phyloP scores from a whole-genome alignment of 345 rosid species.

The Turritis glabra region DNA sequence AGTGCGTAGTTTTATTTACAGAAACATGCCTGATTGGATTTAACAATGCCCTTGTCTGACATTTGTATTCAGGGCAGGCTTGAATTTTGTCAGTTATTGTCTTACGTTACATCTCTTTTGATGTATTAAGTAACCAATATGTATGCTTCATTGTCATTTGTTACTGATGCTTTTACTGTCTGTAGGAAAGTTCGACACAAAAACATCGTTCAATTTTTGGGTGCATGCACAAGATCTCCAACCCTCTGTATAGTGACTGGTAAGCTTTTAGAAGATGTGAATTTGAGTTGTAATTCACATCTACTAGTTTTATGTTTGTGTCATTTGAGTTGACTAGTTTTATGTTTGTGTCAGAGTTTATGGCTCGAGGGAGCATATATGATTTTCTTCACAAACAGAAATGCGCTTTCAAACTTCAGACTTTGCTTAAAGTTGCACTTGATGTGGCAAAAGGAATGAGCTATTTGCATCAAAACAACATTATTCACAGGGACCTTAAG shows the following conservation, averaged over 20 bases:
- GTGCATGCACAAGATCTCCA: conserved; percentile 89
- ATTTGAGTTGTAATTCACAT: not conserved
- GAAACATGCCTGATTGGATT: not conserved
- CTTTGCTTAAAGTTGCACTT: conserved; percentile 80
- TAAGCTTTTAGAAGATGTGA: conserved; percentile 28
- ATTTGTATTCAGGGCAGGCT: not conserved
- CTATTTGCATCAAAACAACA: conserved; percentile 94
- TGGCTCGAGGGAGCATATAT: conserved; percentile 91
- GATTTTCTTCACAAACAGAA: conserved; percentile 86
- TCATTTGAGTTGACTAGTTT: conserved; percentile 8
- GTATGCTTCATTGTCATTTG: conserved; percentile 11
- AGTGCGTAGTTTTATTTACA: not conserved
- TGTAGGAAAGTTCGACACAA: conserved; percentile 91
- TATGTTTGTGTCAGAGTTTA: conserved; percentile 65
- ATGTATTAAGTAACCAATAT: conserved; percentile 18
- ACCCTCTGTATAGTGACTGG: conserved; percentile 94
- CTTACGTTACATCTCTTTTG: not conserved
- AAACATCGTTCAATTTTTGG: conserved; percentile 92
- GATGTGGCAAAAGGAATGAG: conserved; percentile 98
- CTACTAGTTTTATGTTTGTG: not conserved
- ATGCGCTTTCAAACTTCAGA: conserved; percentile 74
- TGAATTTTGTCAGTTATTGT: not conserved
- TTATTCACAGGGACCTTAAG: conserved; percentile 94
- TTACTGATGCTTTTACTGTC: conserved; percentile 16
- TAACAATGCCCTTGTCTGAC: not conserved